Evolutionary conservation across 2,329 filamentous ascomycete genomes (phyloP).

Genomic region (Diplodia scrobiculata): DNA sequence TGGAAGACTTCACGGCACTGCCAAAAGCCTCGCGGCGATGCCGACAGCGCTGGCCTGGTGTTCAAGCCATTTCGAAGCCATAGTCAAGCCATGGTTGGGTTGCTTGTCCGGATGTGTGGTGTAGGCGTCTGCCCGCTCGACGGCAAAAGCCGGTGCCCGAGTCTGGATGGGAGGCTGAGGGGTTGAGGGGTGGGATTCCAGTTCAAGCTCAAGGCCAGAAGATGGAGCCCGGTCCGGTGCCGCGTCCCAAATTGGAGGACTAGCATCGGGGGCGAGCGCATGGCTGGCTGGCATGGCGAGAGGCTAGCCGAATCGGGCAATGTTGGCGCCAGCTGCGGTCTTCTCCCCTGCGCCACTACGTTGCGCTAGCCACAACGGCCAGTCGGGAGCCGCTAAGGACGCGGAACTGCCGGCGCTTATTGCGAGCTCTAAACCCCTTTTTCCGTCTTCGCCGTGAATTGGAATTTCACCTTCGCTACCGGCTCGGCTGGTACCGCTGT

Average conservation of each 20-base stretch:
- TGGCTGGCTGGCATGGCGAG: neutral
- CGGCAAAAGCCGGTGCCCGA: neutral
- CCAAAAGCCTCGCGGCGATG: neutral
- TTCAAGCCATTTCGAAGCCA: neutral
- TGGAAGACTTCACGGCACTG: neutral
- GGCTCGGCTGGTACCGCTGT: too few species aligned
- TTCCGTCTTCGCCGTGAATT: neutral
- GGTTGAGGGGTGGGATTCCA: neutral
- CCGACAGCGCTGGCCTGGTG: too few species aligned
- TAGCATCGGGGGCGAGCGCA: neutral
- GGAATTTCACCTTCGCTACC: neutral
- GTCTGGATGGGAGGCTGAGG: neutral
- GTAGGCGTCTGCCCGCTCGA: neutral
- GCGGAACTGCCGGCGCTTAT: too few species aligned
- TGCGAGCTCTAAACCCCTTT: neutral
- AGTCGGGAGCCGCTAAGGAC: neutral
- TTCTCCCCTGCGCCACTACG: neutral
- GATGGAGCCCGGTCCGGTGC: neutral
- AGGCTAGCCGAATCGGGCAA: neutral
- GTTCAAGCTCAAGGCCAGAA: neutral
- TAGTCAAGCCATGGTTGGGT: neutral
- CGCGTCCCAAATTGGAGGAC: neutral
- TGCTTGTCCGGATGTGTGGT: neutral
- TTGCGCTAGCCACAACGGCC: neutral
- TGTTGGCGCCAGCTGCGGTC: neutral